Percentiles rank a stretch among this genome's conserved stretches.
phyloP scores from a whole-genome alignment of 78 protist species.

The Speleostelium caveatum region DNA sequence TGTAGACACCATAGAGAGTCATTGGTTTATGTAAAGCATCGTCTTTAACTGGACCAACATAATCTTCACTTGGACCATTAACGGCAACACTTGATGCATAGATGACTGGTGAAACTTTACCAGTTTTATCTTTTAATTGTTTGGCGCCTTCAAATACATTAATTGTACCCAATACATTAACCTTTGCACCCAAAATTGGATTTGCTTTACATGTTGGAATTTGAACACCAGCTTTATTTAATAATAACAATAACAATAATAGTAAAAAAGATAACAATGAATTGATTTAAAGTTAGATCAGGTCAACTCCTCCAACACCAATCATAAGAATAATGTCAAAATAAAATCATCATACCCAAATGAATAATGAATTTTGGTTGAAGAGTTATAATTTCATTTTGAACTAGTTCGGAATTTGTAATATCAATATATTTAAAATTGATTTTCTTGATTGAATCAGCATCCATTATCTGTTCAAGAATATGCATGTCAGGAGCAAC shows the following conservation, averaged over 20 bases:
- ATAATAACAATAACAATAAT: conserved; percentile 11
- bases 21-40: conserved; percentile 38
- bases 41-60: conserved; percentile 19
- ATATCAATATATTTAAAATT: conserved; percentile 26
- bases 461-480: conserved; percentile 20
- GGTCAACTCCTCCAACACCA: no score
- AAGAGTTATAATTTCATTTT: no score
- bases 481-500: conserved; percentile 44
- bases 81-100: conserved; percentile 79
- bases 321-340: no score
- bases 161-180: conserved; percentile 75
- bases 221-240: conserved; percentile 73
- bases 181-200: conserved; percentile 69
- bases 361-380: conserved; percentile 43
- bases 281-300: background rate
- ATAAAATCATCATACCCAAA: conserved; percentile 8
- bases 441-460: background rate
- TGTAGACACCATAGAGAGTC: conserved; percentile 75
- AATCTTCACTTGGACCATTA: conserved; percentile 31
- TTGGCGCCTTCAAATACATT: conserved; percentile 64
- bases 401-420: conserved; percentile 7
- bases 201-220: conserved; percentile 72
- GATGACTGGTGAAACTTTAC: conserved; percentile 3
- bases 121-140: background rate
- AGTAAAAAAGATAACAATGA: background rate